Percentiles rank a stretch among this genome's conserved stretches.
phyloP scores from a whole-genome alignment of 345 rosid species.

The Erysimum cheiranthoides region DNA sequence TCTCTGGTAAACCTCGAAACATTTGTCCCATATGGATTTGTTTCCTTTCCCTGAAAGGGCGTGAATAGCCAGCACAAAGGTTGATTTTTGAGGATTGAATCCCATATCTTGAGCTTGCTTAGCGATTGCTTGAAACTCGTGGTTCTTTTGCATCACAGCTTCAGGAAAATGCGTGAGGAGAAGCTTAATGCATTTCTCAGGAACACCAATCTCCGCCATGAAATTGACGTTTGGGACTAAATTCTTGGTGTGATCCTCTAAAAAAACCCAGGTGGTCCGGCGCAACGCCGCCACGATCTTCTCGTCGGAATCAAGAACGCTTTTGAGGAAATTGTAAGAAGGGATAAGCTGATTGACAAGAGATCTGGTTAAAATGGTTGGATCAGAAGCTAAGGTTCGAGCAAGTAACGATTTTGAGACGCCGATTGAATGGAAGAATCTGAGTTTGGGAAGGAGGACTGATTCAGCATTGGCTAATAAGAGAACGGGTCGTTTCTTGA shows the following conservation, averaged over 20 bases:
- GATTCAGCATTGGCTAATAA: conserved; percentile 45
- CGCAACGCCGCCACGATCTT: conserved; percentile 48
- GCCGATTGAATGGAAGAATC: conserved; percentile 50
- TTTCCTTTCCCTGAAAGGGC: conserved; percentile 53
- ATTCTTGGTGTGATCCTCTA: conserved; percentile 51
- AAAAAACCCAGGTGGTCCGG: conserved; percentile 53
- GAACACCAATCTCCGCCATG: conserved; percentile 48
- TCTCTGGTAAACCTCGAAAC: conserved; percentile 53
- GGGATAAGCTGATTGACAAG: conserved; percentile 53
- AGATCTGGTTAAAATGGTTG: conserved; percentile 47
- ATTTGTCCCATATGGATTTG: conserved; percentile 50
- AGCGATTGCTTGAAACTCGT: conserved; percentile 41
- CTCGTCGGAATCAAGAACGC: conserved; percentile 42
- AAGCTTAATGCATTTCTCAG: conserved; percentile 47
- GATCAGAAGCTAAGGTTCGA: conserved; percentile 39
- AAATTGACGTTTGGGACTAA: conserved; percentile 49
- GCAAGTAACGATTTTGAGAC: conserved; percentile 48
- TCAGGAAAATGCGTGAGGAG: conserved; percentile 60
- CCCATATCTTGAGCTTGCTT: conserved; percentile 57
- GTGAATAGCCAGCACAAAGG: conserved; percentile 56
- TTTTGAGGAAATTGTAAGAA: conserved; percentile 49
- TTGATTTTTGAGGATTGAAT: conserved; percentile 52
- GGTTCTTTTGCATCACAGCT: conserved; percentile 52
- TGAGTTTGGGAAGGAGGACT: conserved; percentile 51
- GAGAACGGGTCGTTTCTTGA: conserved; percentile 48